These are phyloP conservation scores for Candida sp. DNA, from an alignment of 1,139 yeast genomes.

Conservation along the genomic window DNA sequence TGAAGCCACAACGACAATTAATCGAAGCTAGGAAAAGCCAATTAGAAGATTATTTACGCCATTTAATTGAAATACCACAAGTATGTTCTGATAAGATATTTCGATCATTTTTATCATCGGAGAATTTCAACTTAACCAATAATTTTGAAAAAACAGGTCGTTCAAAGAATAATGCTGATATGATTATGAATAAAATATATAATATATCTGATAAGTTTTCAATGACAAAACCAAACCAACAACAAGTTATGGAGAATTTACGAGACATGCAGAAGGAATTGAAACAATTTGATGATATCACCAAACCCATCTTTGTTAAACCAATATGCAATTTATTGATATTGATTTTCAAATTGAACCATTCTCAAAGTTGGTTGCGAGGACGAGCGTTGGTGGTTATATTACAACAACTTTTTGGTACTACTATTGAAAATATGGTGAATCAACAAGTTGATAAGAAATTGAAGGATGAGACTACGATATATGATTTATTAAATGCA, in stretches of 20 bases:
- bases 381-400: slow-evolving; percentile 83
- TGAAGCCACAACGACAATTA: slow-evolving; percentile 60
- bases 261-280: slow-evolving; percentile 43
- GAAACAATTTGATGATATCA: slow-evolving; percentile 32
- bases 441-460: slow-evolving; percentile 33
- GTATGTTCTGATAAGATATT: slow-evolving; percentile 75
- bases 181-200: slow-evolving; percentile 42
- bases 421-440: slow-evolving; percentile 78
- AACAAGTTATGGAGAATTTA: slow-evolving; percentile 26
- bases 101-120: slow-evolving; percentile 74
- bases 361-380: slow-evolving; percentile 71
- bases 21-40: slow-evolving; percentile 63
- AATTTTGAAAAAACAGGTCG: slow-evolving; percentile 21
- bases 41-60: slow-evolving; percentile 60
- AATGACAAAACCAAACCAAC: slow-evolving; percentile 3
- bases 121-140: slow-evolving; percentile 48
- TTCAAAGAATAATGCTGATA: slow-evolving; percentile 21
- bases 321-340: slow-evolving; percentile 80
- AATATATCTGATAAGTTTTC: slow-evolving; percentile 31
- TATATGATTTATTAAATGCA: slow-evolving; percentile 41
- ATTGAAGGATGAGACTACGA: slow-evolving; percentile 42
- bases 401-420: slow-evolving; percentile 82
- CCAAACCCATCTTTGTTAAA: slow-evolving; percentile 50
- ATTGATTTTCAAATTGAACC: slow-evolving; percentile 64
- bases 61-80: slow-evolving; percentile 55